Conservation (phyloP, 2,329 filamentous ascomycete species). For the Xylariales sp. region DNA sequence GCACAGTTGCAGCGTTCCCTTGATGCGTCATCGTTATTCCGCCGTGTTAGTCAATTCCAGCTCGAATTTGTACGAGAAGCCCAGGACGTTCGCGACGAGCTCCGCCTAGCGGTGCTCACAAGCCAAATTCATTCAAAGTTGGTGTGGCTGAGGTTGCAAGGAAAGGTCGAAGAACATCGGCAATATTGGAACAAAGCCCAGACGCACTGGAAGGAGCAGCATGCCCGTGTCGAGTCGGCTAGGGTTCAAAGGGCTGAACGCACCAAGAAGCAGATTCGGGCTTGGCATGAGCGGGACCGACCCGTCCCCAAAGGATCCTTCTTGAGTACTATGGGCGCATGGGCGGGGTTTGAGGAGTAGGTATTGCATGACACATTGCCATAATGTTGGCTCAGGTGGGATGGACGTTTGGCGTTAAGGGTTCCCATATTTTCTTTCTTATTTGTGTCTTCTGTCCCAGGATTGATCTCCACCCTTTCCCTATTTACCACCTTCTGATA, state of each 20-base stretch:
- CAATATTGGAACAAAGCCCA: conserved; percentile 62
- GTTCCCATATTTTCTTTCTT: conserved; percentile 36
- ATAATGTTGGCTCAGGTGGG: conserved; percentile 43
- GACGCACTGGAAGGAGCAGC: conserved; percentile 54
- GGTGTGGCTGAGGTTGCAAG: conserved; percentile 66
- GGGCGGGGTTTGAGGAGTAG: conserved; percentile 33
- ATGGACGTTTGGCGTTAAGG: conserved; percentile 47
- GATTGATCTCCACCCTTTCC: conserved; percentile 26
- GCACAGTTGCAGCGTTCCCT: conserved; percentile 45
- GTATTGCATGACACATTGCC: conserved; percentile 41
- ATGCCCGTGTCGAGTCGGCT: conserved; percentile 48
- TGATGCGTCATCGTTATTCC: conserved; percentile 40
- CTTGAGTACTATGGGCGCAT: conserved; percentile 42
- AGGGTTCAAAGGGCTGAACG: conserved; percentile 46
- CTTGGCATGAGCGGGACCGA: conserved; percentile 44
- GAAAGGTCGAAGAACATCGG: conserved; percentile 59
- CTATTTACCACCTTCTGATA: conserved; percentile 29
- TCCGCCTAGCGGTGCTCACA: conserved; percentile 60
- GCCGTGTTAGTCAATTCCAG: conserved; percentile 48
- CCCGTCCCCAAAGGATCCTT: conserved; percentile 43
- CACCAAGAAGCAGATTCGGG: conserved; percentile 47
- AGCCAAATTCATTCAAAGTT: conserved; percentile 68
- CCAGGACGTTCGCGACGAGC: conserved; percentile 54
- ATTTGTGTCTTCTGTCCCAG: conserved; percentile 41
- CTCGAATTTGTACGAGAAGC: conserved; percentile 51